phyloP scores from a whole-genome alignment of 2,329 filamentous ascomycete species.

The Beauveria brongniartii region DNA sequence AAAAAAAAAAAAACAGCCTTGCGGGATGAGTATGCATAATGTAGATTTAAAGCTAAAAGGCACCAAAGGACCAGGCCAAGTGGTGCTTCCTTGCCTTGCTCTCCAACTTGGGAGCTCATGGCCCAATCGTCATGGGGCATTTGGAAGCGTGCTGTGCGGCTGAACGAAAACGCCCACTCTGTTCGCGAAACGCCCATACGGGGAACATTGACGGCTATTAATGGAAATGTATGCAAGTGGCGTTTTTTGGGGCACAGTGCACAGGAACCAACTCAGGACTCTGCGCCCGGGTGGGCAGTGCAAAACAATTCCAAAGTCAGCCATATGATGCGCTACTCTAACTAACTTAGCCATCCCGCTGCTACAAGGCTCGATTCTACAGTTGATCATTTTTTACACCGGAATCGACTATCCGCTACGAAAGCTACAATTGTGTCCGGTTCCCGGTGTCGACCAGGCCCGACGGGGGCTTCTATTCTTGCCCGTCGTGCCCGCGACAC shows the following conservation, averaged over 20 bases:
- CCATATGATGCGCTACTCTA: not conserved
- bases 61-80: not conserved
- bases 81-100: not conserved
- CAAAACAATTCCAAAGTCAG: not conserved
- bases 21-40: not conserved
- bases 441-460: conserved; percentile 5
- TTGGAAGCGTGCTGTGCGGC: conserved; percentile 4
- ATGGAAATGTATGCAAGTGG: conserved; percentile 3
- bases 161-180: not conserved
- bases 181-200: not conserved
- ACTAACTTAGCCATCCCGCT: not conserved
- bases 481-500: conserved; percentile 7
- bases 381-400: not conserved
- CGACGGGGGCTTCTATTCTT: conserved; percentile 11
- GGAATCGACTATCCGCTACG: not conserved
- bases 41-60: not conserved
- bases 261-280: not conserved
- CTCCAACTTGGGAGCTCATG: not conserved
- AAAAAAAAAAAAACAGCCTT: conserved; percentile 8
- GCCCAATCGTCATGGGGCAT: conserved; percentile 6
- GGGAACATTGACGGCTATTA: conserved; percentile 2
- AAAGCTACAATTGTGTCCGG: not conserved
- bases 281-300: not conserved
- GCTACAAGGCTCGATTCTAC: not conserved
- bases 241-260: not conserved